These are phyloP conservation scores for Ophiostoma australiae DNA, from an alignment of 2,329 filamentous ascomycete genomes.

Conservation along the genomic window DNA sequence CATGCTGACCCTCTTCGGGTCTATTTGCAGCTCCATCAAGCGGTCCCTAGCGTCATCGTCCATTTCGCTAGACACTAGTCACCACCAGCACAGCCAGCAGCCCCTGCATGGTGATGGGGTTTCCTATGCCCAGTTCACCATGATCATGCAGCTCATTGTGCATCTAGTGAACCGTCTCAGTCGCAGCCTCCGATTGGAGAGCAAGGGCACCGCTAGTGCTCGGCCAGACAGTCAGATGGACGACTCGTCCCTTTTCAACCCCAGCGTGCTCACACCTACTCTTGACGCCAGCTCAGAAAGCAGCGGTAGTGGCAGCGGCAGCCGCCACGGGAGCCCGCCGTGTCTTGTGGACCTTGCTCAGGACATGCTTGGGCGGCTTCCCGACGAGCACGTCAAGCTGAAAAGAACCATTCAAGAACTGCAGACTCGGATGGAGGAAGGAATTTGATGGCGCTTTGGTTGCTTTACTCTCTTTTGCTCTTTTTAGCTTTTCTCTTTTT, in stretches of 20 bases:
- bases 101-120: background rate
- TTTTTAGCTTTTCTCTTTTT: background rate
- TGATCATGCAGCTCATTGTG: background rate
- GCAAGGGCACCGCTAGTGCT: background rate
- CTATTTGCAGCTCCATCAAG: background rate
- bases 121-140: background rate
- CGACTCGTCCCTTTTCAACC: background rate
- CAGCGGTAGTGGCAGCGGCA: background rate
- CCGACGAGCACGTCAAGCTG: background rate
- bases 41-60: background rate
- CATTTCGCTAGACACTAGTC: background rate
- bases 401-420: background rate
- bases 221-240: background rate
- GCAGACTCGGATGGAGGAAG: background rate
- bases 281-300: background rate
- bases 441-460: background rate
- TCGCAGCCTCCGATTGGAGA: background rate
- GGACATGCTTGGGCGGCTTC: background rate
- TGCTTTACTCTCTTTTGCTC: background rate
- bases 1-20: background rate
- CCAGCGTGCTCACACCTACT: background rate
- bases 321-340: background rate
- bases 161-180: background rate
- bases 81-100: background rate
- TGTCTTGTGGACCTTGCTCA: background rate